Evolutionary conservation across 2,329 filamentous ascomycete species (phyloP).

Genomic region (Mollisiaceae sp.): DNA sequence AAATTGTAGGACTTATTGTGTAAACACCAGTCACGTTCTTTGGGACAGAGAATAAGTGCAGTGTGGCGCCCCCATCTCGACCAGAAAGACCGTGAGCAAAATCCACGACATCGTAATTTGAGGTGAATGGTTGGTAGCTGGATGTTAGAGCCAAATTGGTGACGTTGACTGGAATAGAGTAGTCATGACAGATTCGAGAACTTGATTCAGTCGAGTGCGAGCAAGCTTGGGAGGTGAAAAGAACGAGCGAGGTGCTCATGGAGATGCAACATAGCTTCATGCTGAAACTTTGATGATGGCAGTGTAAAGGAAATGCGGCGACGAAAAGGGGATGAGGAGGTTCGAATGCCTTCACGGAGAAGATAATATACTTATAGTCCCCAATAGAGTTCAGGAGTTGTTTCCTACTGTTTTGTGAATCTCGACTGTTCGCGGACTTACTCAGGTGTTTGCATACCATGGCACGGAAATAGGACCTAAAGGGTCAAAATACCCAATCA

Average conservation of each 20-base stretch:
- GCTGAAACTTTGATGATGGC: not conserved
- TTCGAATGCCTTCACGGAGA: too few species aligned
- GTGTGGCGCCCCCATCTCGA: constrained; percentile 12
- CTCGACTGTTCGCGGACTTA: too few species aligned
- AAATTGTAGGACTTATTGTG: constrained; percentile 21
- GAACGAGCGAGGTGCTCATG: not conserved
- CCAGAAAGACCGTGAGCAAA: constrained; percentile 12
- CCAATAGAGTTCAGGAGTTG: too few species aligned
- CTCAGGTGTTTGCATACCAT: too few species aligned
- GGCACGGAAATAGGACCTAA: too few species aligned
- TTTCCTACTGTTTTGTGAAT: too few species aligned
- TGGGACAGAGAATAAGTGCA: constrained; percentile 7
- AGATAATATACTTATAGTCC: too few species aligned
- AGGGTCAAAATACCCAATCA: too few species aligned
- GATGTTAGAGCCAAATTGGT: constrained; percentile 6
- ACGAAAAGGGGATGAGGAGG: too few species aligned
- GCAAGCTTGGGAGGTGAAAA: not conserved
- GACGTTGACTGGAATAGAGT: constrained; percentile 7
- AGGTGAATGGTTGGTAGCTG: constrained; percentile 5
- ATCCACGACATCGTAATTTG: constrained; percentile 15
- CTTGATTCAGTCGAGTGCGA: not conserved
- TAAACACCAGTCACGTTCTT: constrained; percentile 8
- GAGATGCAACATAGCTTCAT: not conserved
- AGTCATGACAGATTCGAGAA: constrained; percentile 7
- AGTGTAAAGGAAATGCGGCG: too few species aligned